Percentiles rank a stretch among this genome's conserved stretches.
phyloP scores from a whole-genome alignment of 108 stramenopile species.

The Cyclotella atomus region DNA sequence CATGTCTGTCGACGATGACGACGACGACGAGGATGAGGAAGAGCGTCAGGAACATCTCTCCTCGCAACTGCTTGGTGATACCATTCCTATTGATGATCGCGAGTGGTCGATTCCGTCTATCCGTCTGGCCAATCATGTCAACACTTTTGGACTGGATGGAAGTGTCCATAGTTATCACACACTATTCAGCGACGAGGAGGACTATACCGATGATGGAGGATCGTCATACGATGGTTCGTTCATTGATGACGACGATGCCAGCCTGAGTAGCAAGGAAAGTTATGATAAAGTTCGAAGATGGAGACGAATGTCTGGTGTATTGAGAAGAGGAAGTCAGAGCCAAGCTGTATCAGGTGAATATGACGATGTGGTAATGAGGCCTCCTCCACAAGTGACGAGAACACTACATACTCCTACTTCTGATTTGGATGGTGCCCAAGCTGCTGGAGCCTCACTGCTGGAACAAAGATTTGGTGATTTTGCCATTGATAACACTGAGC shows the following conservation, averaged over 20 bases:
- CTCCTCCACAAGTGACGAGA: conserved; percentile 5
- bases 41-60: not conserved
- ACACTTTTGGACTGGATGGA: conserved; percentile 8
- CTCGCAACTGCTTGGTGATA: not conserved
- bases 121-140: conserved; percentile 46
- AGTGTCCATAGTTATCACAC: conserved; percentile 19
- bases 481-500: conserved; percentile 1
- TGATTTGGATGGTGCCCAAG: not conserved
- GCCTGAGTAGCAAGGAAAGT: conserved; percentile 32
- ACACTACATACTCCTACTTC: not conserved
- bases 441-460: not conserved
- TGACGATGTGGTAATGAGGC: conserved; percentile 3
- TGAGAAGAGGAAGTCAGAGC: not conserved
- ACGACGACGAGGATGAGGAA: too few relatives aligned
- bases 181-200: conserved; percentile 34
- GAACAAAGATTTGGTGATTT: conserved; percentile 17
- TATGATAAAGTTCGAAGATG: conserved; percentile 12
- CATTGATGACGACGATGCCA: conserved; percentile 21
- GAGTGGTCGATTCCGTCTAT: conserved; percentile 57
- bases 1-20: conserved; percentile 15
- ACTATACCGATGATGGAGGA: conserved; percentile 23
- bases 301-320: conserved; percentile 7
- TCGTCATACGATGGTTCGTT: conserved; percentile 7
- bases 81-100: conserved; percentile 46
- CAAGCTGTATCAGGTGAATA: not conserved